Percentiles rank a stretch among this genome's conserved stretches.
Evolutionary conservation across 306 rosid species (phyloP).

Genomic region (Casuarina equisetifolia): DNA sequence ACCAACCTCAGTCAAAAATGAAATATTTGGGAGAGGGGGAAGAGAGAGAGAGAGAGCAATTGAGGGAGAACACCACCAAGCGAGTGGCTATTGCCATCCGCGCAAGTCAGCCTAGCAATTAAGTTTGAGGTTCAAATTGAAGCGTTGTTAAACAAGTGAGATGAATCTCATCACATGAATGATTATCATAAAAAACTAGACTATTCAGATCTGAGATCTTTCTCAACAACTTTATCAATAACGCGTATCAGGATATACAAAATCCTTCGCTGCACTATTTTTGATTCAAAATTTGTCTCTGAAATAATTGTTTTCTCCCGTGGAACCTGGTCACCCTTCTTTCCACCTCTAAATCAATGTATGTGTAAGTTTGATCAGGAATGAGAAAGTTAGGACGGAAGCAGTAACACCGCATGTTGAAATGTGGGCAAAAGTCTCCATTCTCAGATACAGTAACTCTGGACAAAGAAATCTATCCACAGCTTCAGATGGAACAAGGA

Average conservation of each 20-base stretch:
- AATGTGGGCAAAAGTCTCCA: constrained; percentile 6
- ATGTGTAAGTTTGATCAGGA: neutral
- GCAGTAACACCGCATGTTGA: constrained; percentile 17
- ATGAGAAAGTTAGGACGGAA: neutral
- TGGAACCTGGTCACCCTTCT: constrained; percentile 2
- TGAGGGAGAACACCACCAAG: neutral
- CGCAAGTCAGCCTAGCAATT: constrained; percentile 1
- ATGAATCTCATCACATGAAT: neutral
- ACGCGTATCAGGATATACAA: neutral
- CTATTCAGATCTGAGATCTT: neutral
- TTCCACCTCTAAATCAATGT: neutral
- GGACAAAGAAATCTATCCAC: constrained; percentile 13
- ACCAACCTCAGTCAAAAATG: neutral
- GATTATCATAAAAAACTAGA: neutral
- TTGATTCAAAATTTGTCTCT: constrained; percentile 1
- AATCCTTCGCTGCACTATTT: neutral
- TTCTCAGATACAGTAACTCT: constrained; percentile 6
- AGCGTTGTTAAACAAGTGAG: no score
- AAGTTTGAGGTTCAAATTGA: neutral
- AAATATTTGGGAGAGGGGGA: neutral
- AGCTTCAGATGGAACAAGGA: constrained; percentile 61
- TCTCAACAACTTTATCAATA: constrained; percentile 15
- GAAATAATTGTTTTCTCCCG: neutral
- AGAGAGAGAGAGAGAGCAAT: neutral
- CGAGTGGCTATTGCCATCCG: neutral